Evolutionary conservation across 2,329 filamentous ascomycete genomes (phyloP).

Genomic region (Ophiognomonia clavigignenti-juglandacearum): DNA sequence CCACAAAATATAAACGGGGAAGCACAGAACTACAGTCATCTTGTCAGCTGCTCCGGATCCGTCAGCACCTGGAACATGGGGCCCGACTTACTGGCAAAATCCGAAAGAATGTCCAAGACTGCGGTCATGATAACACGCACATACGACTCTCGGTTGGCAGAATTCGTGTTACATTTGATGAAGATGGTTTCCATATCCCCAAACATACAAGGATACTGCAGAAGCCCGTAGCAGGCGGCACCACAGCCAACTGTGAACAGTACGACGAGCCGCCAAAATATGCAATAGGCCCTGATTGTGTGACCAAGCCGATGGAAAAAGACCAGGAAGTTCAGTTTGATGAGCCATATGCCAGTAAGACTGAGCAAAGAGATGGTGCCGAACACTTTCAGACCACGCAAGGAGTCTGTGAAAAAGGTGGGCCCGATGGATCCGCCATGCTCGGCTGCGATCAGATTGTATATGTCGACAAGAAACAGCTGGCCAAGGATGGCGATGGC

Average conservation of each 20-base stretch:
- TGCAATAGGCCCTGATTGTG: constrained; percentile 1
- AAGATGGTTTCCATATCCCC: constrained; percentile 9
- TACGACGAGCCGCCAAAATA: constrained; percentile 17
- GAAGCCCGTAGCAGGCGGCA: constrained; percentile 5
- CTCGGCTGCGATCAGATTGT: neutral
- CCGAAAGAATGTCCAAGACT: constrained; percentile 14
- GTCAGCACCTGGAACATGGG: too few species aligned
- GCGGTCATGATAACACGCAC: constrained; percentile 1
- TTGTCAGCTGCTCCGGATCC: too few species aligned
- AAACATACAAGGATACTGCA: constrained; percentile 14
- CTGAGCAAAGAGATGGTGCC: neutral
- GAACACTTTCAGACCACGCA: neutral
- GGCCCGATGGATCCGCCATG: neutral
- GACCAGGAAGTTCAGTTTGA: constrained; percentile 13
- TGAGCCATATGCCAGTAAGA: constrained; percentile 9
- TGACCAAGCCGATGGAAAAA: constrained; percentile 12
- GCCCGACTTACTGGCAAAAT: constrained; percentile 16
- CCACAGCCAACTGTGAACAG: constrained; percentile 10
- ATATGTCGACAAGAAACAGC: neutral
- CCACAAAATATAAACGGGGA: constrained; percentile 18
- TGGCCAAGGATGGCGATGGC: constrained; percentile 3
- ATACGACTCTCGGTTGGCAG: neutral
- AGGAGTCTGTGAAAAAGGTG: neutral
- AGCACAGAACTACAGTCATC: constrained; percentile 11
- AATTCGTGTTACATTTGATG: neutral